Conservation (phyloP, 805 yeast genomes). For the Candida nitratophila region DNA sequence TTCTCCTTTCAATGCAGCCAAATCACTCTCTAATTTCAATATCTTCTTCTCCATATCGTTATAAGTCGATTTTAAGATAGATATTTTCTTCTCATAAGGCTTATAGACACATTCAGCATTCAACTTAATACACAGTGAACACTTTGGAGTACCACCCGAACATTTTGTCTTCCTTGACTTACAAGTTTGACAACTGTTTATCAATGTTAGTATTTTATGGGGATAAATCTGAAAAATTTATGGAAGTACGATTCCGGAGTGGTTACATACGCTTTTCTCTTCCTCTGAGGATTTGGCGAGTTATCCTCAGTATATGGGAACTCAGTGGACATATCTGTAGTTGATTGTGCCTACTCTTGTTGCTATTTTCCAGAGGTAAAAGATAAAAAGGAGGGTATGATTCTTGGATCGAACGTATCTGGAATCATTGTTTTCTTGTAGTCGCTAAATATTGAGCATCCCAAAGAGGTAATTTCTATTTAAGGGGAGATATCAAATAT, state of each 20-base stretch:
- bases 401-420: neutral
- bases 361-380: neutral
- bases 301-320: neutral
- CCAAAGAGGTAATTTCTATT: neutral
- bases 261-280: neutral
- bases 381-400: too few relatives aligned
- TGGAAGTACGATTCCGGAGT: neutral
- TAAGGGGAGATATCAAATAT: neutral
- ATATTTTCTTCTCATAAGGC: constrained; percentile 16
- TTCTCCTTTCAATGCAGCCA: constrained; percentile 1
- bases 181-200: constrained; percentile 14
- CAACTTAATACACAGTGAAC: constrained; percentile 10
- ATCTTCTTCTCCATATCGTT: constrained; percentile 10
- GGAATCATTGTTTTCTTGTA: too few relatives aligned
- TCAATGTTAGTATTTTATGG: neutral
- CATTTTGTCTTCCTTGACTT: constrained; percentile 16
- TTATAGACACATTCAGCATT: constrained; percentile 13
- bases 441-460: neutral
- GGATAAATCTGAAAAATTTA: neutral
- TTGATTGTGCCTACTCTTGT: neutral
- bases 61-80: constrained; percentile 13
- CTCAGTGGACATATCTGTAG: neutral
- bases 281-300: neutral
- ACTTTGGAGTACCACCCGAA: constrained; percentile 18
- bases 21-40: constrained; percentile 6